Evolutionary conservation across 2,329 filamentous ascomycete species (phyloP), one percentile per base, ranked within the genome.

Genomic region (Ascochyta clinopodiicola): DNA sequence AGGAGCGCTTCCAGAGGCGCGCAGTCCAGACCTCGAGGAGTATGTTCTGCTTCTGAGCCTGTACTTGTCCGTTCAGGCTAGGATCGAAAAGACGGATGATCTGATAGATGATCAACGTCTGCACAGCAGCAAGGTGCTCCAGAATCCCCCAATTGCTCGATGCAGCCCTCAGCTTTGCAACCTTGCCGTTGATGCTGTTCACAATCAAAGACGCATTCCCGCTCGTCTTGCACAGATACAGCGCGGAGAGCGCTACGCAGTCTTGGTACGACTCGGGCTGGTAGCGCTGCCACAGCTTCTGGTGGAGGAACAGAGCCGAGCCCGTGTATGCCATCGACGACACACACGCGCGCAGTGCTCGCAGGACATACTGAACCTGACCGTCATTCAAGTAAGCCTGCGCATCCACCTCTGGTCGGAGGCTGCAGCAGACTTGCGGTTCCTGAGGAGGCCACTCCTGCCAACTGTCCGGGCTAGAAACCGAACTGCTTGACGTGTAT

Each of bases 71-170:
- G 5, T 47, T 39, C 1, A 71, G 44, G 7, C 54, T 55, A 2
- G 64, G 53, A 37, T 72, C 68, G 56, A 70, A 72, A 8, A 73
- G 61, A 15, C 65, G 65, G 10, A 72, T 71, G 37, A 66, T 62
- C 45, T 73, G 70, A 45, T 73, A 73, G 42, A 69, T 61, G 25
- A 71, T 63, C n/a, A 73, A 51, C 6, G 70, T 64, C 40, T 73
- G 69, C 6, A 72, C 69, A 9, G 68, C 68, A 9, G 70, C 69
- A 17, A 73, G 68, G 34, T 71, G 69, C 36, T 72, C 63, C 8
- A 44, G 21, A 3, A 72, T 54, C 4, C 59, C 50, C 68, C 70
- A 71, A 10, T 12, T 51, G 3, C 37, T 38, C 2, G 66, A 63
- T 1, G 38, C 34, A 6, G 59, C 46, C 15, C 60, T 49, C 19